phyloP scores from a whole-genome alignment of 1,284 basidiomycete species.

The Kwoniella shivajii region DNA sequence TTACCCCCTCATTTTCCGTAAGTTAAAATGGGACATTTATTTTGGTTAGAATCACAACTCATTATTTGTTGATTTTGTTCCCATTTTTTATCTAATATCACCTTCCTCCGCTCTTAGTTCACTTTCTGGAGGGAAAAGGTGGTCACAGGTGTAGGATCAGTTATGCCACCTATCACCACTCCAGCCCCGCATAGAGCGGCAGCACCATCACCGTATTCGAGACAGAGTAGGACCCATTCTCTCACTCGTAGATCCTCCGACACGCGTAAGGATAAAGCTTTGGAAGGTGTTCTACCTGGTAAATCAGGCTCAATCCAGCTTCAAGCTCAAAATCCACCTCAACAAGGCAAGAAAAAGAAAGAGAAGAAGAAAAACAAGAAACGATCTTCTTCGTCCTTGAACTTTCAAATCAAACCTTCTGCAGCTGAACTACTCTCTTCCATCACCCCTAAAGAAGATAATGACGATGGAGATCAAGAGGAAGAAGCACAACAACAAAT shows the following conservation, averaged over 20 bases:
- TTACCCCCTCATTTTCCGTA: too few species aligned
- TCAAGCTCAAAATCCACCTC: not conserved
- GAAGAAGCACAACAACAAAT: too few species aligned
- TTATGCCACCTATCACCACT: not conserved
- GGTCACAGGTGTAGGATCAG: too few species aligned
- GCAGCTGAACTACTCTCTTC: not conserved
- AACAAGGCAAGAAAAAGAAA: too few species aligned
- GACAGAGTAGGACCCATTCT: not conserved
- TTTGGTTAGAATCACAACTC: too few species aligned
- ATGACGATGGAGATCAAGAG: too few species aligned
- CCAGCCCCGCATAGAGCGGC: not conserved
- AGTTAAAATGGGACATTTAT: too few species aligned
- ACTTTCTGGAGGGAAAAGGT: too few species aligned
- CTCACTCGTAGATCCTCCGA: not conserved
- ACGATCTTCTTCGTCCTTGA: not conserved
- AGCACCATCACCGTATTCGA: not conserved
- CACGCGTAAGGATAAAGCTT: not conserved
- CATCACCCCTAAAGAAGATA: too few species aligned
- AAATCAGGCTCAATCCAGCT: not conserved
- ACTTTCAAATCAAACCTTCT: not conserved
- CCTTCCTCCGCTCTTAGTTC: too few species aligned
- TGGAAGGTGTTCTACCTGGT: not conserved
- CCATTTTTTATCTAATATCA: too few species aligned
- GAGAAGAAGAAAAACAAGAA: not conserved
- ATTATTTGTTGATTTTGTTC: too few species aligned